phyloP scores from a whole-genome alignment of 768 basidiomycete species.

The Serpula lacrymans region DNA sequence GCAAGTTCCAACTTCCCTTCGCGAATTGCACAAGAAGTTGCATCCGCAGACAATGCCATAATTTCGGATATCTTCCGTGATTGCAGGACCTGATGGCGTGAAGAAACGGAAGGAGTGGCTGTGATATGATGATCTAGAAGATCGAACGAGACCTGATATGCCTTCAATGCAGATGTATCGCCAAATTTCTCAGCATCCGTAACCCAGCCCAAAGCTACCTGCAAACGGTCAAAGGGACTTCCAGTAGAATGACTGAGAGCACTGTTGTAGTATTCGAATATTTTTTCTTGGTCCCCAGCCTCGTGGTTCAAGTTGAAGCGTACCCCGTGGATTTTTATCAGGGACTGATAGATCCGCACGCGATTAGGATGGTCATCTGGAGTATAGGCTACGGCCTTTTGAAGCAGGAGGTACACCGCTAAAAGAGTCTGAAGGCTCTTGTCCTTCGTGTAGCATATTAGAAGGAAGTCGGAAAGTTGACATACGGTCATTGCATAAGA shows the following conservation, averaged over 20 bases:
- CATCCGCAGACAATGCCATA: slow-evolving; percentile 16
- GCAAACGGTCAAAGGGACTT: slow-evolving; percentile 8
- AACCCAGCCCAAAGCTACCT: slow-evolving; percentile 13
- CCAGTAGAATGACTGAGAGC: slow-evolving; percentile 9
- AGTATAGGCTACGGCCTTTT: slow-evolving; percentile 5
- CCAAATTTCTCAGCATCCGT: slow-evolving; percentile 2
- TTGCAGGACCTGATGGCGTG: slow-evolving; percentile 11
- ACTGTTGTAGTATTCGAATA: slow-evolving; percentile 10
- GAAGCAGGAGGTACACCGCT: slow-evolving; percentile 4
- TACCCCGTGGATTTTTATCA: background rate
- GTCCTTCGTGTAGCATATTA: slow-evolving; percentile 2
- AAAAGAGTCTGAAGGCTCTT: background rate
- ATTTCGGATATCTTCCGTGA: background rate
- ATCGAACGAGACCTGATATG: slow-evolving; percentile 16
- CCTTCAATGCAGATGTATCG: slow-evolving; percentile 18
- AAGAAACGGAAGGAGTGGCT: slow-evolving; percentile 13
- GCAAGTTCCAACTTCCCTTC: slow-evolving; percentile 16
- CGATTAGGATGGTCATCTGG: slow-evolving; percentile 12
- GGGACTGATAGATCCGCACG: slow-evolving; percentile 2
- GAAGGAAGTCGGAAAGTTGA: slow-evolving; percentile 11
- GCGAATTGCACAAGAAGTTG: slow-evolving; percentile 23
- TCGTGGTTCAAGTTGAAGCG: background rate
- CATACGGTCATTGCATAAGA: slow-evolving; percentile 3
- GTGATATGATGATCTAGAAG: slow-evolving; percentile 17
- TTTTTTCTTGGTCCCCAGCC: slow-evolving; percentile 6